Percentiles rank a stretch among this genome's conserved stretches.
These are phyloP conservation scores for Pichia sp. DNA, from an alignment of 1,139 yeast genomes.

Conservation along the genomic window DNA sequence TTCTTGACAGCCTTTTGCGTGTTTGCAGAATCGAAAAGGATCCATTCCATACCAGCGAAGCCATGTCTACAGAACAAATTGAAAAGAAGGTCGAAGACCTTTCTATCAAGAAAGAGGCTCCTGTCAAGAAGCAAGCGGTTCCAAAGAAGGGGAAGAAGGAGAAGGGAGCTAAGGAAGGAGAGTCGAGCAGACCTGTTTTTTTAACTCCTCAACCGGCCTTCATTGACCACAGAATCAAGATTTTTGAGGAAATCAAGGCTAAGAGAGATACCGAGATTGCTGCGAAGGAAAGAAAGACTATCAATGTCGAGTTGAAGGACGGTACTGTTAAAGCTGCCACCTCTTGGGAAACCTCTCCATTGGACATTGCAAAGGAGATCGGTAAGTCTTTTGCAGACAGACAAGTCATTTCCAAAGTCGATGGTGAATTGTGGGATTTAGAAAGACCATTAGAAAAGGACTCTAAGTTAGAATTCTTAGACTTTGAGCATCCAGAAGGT, in stretches of 20 bases:
- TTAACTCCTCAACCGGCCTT: constrained; percentile 78
- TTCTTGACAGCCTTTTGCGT: too few species aligned
- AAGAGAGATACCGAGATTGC: constrained; percentile 73
- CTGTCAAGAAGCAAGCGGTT: constrained; percentile 7
- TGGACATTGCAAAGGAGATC: constrained; percentile 77
- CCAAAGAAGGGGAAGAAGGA: constrained; percentile 26
- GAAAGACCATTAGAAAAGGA: constrained; percentile 88
- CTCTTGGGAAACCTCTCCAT: constrained; percentile 87
- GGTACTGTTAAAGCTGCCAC: constrained; percentile 76
- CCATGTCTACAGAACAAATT: constrained; percentile 35
- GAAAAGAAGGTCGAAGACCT: constrained; percentile 53
- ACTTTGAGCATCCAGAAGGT: constrained; percentile 84
- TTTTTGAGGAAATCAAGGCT: constrained; percentile 78
- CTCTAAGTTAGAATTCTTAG: constrained; percentile 65
- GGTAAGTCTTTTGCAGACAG: constrained; percentile 84
- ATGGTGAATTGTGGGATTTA: constrained; percentile 92
- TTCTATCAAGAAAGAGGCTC: constrained; percentile 35
- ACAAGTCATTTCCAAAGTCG: constrained; percentile 85
- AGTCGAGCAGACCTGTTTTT: constrained; percentile 40
- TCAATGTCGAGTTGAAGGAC: constrained; percentile 80
- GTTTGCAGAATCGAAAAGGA: neutral
- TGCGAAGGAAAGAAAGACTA: constrained; percentile 51
- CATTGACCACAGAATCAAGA: constrained; percentile 68
- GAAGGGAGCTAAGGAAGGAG: constrained; percentile 30
- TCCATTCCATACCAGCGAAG: neutral